phyloP scores from a whole-genome alignment of 805 yeast genomes.

The Myxozyma vanderwaltii region DNA sequence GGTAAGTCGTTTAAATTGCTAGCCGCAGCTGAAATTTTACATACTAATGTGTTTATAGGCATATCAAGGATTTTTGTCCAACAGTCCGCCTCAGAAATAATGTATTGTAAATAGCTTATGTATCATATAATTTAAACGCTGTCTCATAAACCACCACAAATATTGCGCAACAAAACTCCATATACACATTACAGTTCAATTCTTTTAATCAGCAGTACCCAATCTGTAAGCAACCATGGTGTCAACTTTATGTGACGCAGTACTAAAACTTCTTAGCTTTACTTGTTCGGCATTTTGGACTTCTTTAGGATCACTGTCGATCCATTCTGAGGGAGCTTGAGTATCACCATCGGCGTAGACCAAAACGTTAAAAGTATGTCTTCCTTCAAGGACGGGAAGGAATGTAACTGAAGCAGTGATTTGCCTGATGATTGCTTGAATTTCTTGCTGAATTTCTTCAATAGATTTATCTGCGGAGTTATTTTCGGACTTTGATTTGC shows the following conservation, averaged over 20 bases:
- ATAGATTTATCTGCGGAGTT: slow-evolving; percentile 44
- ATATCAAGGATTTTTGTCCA: slow-evolving; percentile 36
- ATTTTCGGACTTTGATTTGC: not conserved
- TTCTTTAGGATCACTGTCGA: slow-evolving; percentile 67
- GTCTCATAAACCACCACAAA: too few relatives aligned
- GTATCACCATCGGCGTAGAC: slow-evolving; percentile 71
- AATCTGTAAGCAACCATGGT: slow-evolving; percentile 66
- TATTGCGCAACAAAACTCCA: too few relatives aligned
- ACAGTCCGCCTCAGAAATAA: slow-evolving; percentile 14
- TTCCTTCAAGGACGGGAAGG: slow-evolving; percentile 69
- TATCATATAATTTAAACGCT: too few relatives aligned
- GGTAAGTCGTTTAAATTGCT: slow-evolving; percentile 2
- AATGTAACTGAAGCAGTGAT: slow-evolving; percentile 86
- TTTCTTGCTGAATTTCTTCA: slow-evolving; percentile 66
- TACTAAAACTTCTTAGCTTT: slow-evolving; percentile 65
- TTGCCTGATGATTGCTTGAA: slow-evolving; percentile 84
- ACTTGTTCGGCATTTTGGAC: slow-evolving; percentile 66
- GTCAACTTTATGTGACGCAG: slow-evolving; percentile 69
- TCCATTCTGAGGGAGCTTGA: slow-evolving; percentile 80
- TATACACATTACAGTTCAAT: not conserved
- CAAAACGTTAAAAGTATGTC: slow-evolving; percentile 77
- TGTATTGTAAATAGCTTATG: not conserved
- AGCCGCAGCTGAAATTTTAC: not conserved
- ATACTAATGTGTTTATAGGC: slow-evolving; percentile 14
- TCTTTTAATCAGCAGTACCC: slow-evolving; percentile 30